A percentile compares a stretch with the other conserved stretches of the same genome.
These are phyloP conservation scores for Colletotrichum camelliae DNA, from an alignment of 2,329 filamentous ascomycete species.

Conservation along the genomic window DNA sequence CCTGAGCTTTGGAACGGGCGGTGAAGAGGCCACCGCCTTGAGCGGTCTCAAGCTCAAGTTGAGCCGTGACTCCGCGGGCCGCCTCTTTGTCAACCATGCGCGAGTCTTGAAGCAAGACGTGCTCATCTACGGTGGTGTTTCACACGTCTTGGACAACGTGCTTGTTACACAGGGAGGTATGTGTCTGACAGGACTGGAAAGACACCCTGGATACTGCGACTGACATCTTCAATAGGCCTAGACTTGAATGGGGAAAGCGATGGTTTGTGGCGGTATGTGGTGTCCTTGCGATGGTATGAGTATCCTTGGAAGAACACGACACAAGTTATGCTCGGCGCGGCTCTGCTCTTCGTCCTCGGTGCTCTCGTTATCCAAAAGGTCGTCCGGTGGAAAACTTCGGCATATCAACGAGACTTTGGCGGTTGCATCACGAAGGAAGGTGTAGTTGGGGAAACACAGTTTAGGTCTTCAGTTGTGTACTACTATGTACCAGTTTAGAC, in stretches of 20 bases:
- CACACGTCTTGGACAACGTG: background rate
- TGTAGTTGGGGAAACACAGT: background rate
- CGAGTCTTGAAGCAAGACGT: background rate
- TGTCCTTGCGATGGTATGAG: background rate
- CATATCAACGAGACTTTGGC: background rate
- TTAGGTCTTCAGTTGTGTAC: background rate
- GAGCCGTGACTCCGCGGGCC: background rate
- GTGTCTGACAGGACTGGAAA: too few relatives aligned
- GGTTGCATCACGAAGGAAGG: background rate
- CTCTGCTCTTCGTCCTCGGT: background rate
- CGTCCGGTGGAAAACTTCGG: background rate
- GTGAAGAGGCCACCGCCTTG: background rate
- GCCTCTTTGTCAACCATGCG: background rate
- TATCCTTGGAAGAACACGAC: background rate
- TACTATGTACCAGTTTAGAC: background rate
- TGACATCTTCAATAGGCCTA: background rate
- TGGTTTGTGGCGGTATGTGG: background rate
- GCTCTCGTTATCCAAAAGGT: background rate
- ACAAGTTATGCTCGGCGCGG: background rate
- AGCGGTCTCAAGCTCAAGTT: background rate
- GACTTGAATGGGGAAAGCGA: background rate
- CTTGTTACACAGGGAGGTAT: background rate
- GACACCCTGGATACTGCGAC: accelerated
- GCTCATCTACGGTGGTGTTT: background rate
- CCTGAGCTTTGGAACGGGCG: background rate